Conservation (phyloP, 2,329 filamentous ascomycete genomes). For the Alternaria sp. region DNA sequence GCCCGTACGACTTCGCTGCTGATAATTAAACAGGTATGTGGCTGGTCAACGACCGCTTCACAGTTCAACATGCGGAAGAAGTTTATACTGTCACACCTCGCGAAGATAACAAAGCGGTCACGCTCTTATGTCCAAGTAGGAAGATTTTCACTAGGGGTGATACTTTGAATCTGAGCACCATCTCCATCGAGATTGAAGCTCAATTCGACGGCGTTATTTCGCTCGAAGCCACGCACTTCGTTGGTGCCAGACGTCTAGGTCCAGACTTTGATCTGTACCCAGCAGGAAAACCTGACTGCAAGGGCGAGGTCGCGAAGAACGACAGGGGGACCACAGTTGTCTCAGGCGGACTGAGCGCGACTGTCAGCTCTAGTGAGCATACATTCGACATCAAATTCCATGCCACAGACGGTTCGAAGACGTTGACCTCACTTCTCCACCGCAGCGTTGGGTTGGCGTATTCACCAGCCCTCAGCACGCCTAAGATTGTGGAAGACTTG, state of each 20-base stretch:
- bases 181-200: conserved; percentile 66
- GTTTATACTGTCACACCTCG: conserved; percentile 63
- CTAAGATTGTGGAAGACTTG: conserved; percentile 64
- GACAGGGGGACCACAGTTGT: conserved; percentile 59
- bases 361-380: conserved; percentile 59
- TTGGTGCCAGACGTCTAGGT: conserved; percentile 61
- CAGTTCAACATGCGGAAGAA: conserved; percentile 72
- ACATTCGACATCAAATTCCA: conserved; percentile 66
- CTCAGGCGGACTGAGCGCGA: conserved; percentile 63
- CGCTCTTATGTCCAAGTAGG: conserved; percentile 65
- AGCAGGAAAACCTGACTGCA: conserved; percentile 55
- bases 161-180: conserved; percentile 63
- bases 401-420: conserved; percentile 58
- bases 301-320: conserved; percentile 52
- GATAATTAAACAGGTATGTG: conserved; percentile 63
- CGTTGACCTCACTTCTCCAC: conserved; percentile 63
- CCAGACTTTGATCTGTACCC: conserved; percentile 68
- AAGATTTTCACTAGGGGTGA: conserved; percentile 65
- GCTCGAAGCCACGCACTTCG: conserved; percentile 66
- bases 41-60: conserved; percentile 68
- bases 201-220: conserved; percentile 68
- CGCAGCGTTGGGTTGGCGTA: conserved; percentile 68
- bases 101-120: conserved; percentile 58
- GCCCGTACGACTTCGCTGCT: conserved; percentile 9
- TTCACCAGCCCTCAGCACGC: conserved; percentile 61